phyloP scores from a whole-genome alignment of 1,284 basidiomycete genomes.

The Sanghuangporus baumii region DNA sequence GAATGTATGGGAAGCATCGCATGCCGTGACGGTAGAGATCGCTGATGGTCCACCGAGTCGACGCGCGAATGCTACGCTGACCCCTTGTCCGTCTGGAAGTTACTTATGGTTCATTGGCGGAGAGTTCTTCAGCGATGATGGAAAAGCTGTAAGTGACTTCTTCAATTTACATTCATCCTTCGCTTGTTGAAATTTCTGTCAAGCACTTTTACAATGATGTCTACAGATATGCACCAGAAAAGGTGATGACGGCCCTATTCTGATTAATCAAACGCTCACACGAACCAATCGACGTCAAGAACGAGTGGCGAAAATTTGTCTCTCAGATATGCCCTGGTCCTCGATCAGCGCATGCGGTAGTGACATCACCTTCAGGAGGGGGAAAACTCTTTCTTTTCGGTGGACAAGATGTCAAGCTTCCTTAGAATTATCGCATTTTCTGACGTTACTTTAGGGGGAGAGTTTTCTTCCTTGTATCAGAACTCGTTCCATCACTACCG shows the following conservation, averaged over 20 bases:
- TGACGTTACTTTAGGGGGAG: conserved; percentile 49
- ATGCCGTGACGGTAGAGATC: conserved; percentile 72
- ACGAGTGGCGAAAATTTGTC: conserved; percentile 84
- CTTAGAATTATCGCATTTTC: neutral
- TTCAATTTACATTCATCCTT: neutral
- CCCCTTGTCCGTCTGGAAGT: conserved; percentile 71
- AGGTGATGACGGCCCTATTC: conserved; percentile 33
- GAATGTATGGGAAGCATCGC: conserved; percentile 68
- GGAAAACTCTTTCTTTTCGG: conserved; percentile 86
- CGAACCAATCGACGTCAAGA: conserved; percentile 31
- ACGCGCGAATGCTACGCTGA: conserved; percentile 77
- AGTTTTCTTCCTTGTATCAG: conserved; percentile 83
- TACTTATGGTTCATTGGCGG: conserved; percentile 80
- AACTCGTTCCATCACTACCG: conserved; percentile 90
- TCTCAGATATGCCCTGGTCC: conserved; percentile 82
- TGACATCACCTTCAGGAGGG: conserved; percentile 65
- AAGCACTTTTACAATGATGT: conserved; percentile 79
- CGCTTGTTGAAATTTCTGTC: neutral
- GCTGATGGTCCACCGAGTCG: conserved; percentile 75
- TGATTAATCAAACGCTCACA: too few relatives aligned
- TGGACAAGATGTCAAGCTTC: conserved; percentile 22
- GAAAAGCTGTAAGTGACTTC: conserved; percentile 56
- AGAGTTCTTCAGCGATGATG: conserved; percentile 81
- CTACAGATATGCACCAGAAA: conserved; percentile 78
- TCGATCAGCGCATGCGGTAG: conserved; percentile 78